Evolutionary conservation across 2,329 filamentous ascomycete genomes (phyloP).

Genomic region (Orbilia ellipsospora): DNA sequence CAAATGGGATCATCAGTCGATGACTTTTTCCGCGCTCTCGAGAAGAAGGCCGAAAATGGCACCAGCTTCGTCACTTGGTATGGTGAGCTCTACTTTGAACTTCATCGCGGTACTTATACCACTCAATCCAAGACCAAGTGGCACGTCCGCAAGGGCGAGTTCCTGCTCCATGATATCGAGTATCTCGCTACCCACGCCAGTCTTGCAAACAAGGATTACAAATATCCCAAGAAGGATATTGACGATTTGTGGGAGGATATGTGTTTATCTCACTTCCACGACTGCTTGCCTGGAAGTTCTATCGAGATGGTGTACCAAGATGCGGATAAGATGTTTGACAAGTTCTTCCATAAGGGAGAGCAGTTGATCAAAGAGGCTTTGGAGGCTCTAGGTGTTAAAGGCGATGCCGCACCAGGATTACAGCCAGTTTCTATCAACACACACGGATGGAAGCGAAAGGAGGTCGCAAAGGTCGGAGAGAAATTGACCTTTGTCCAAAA

Average conservation of each 20-base stretch:
- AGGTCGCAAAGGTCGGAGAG: constrained; percentile 72
- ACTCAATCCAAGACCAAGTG: constrained; percentile 97
- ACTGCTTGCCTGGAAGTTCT: constrained; percentile 91
- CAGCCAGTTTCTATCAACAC: constrained; percentile 80
- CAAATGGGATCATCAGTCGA: constrained; percentile 91
- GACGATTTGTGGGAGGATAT: constrained; percentile 96
- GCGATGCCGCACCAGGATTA: constrained; percentile 63
- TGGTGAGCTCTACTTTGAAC: constrained; percentile 96
- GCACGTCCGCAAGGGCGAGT: constrained; percentile 88
- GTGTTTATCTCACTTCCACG: constrained; percentile 95
- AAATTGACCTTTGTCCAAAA: constrained; percentile 47
- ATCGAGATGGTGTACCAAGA: constrained; percentile 99
- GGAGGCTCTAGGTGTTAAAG: constrained; percentile 72
- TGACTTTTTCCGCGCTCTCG: constrained; percentile 88
- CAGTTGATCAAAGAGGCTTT: constrained; percentile 77
- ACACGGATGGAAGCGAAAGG: constrained; percentile 82
- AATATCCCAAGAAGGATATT: constrained; percentile 92
- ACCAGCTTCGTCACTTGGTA: constrained; percentile 93
- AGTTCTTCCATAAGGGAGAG: constrained; percentile 81
- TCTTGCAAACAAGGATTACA: constrained; percentile 76
- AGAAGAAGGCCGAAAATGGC: constrained; percentile 73
- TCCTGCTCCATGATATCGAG: constrained; percentile 86
- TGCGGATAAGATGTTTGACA: constrained; percentile 85
- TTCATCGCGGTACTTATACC: constrained; percentile 96
- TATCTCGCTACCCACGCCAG: constrained; percentile 87